phyloP scores from a whole-genome alignment of 2,329 filamentous ascomycete species.

The Botryosphaeria dothidea region DNA sequence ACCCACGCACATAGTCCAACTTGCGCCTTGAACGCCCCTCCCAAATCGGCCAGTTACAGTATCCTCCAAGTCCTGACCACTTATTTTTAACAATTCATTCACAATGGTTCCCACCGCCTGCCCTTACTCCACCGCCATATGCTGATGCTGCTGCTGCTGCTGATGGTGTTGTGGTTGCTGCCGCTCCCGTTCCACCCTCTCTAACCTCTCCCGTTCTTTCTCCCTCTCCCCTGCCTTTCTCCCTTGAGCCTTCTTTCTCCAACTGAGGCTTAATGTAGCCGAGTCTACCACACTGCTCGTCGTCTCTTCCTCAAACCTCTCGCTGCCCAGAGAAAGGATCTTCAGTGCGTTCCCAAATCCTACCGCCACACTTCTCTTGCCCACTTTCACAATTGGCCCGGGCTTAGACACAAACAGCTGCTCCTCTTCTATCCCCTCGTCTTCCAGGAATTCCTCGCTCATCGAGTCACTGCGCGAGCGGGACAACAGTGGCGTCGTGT shows the following conservation, averaged over 20 bases:
- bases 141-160: not conserved
- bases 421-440: conserved; percentile 45
- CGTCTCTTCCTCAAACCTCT: conserved; percentile 56
- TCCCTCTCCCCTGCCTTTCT: conserved; percentile 10
- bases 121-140: conserved; percentile 9
- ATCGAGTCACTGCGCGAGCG: conserved; percentile 5
- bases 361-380: conserved; percentile 66
- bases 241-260: conserved; percentile 15
- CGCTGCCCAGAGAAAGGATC: conserved; percentile 66
- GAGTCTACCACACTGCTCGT: not conserved
- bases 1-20: not conserved
- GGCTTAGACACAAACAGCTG: conserved; percentile 66
- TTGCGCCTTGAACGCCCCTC: conserved; percentile 3
- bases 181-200: not conserved
- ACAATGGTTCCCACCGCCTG: not conserved
- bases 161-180: not conserved
- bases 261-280: conserved; percentile 10
- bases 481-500: conserved; percentile 38
- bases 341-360: conserved; percentile 74
- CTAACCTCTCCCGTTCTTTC: not conserved
- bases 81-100: not conserved
- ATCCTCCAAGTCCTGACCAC: not conserved
- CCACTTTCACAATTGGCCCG: conserved; percentile 65
- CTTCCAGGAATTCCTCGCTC: conserved; percentile 34
- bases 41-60: not conserved